Evolutionary conservation across 495 filamentous ascomycete species (phyloP), one percentile per base, ranked within the genome.

Genomic region (Letharia lupina): DNA sequence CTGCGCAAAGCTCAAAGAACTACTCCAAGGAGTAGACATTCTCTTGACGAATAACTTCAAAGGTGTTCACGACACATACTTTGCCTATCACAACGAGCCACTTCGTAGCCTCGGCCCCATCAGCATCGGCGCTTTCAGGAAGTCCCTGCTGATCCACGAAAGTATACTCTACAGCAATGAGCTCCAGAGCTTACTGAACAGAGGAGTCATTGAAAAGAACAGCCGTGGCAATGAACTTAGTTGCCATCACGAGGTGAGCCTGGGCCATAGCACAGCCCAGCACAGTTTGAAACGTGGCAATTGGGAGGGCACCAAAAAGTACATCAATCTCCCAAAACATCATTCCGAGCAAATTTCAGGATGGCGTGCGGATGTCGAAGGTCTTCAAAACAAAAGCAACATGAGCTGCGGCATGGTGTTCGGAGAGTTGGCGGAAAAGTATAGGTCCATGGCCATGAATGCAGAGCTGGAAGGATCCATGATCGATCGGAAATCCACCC

Each of bases 1-100:
- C 35, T 69, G 67, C 33, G 70, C 65, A 52, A 71, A 69, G 57
- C 52, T 69, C 65, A 71, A 71, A 47, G 68, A 69, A 5, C 63
- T 65, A 35, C 31, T 60, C 39, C 58, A 69, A 16, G 56, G 56
- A 33, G 50, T 67, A 45, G 54, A 65, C 18, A 67, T 67, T 48
- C 63, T 67, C 48, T 42, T 71, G 31, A 47, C 54, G 39, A 69
- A 69, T 18, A 60, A 57, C 42, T 71, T 71, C 68, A 69, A 61
- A 56, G 23, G 33, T 31, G 61, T 62, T 33, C 48, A 65, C 20
- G 67, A 69, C 44, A 50, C 59, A 6, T 60, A 67, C 41, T 69
- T 71, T 47, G 41, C 50, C 37, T 71, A 67, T 40, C 23, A 54
- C 8, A 44, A 20, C 16, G 54, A 28, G 16, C 45, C 57, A 2